Base-by-base conservation (phyloP, 495 filamentous ascomycete genomes). In the Pseudoneurospora amorphoporcata region DNA sequence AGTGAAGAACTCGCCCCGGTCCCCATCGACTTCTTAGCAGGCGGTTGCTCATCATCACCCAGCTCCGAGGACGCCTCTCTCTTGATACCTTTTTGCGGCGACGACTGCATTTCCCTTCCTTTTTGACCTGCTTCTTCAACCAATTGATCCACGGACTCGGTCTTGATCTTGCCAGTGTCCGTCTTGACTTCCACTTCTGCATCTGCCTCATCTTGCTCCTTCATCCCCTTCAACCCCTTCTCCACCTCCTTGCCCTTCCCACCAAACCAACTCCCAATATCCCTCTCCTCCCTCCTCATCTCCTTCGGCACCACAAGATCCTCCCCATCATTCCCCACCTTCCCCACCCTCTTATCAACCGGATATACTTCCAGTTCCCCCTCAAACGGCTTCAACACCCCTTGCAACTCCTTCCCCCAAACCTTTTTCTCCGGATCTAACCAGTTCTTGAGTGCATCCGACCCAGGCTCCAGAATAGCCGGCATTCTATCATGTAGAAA, bases 401-500 rank as follows among this genome's bases (percentile, higher is more conserved):
- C 83, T 77, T 97, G 94, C 40, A 99, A 82, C 29, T 95, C 91
- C 69, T 86, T 87, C 23, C 87, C 90, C 95, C 95, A 98, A 68
- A 87, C 88, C 8, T 82, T 82, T 41, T 87, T 85, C 2, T 75
- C 82, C 3, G 93, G 93, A 78, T 96, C 92, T 68, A 98, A 84
- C 95, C 95, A 99, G 3, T 77, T 88, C 29, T 81, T 86, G 75
- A 97, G 82, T n/a, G 84, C 88, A 12, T 91, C 89, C 1, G 88
- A 90, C 8, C 89, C 90, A 39, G 91, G 87, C 1, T 97, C 92
- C 5, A 99, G 76, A 19, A 99, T 94, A 0, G 95, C 95, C 0
- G 95, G 95, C 95, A 99, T 99, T 19, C 95, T 88, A 71, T 97
- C 92, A 74, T 99, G 95, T 37, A 99, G 81, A 75, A 97, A 98